Evolutionary conservation across 305 asterid species (phyloP), one percentile per base, ranked within the genome.

Genomic region (Fraxinus xanthoxyloides): DNA sequence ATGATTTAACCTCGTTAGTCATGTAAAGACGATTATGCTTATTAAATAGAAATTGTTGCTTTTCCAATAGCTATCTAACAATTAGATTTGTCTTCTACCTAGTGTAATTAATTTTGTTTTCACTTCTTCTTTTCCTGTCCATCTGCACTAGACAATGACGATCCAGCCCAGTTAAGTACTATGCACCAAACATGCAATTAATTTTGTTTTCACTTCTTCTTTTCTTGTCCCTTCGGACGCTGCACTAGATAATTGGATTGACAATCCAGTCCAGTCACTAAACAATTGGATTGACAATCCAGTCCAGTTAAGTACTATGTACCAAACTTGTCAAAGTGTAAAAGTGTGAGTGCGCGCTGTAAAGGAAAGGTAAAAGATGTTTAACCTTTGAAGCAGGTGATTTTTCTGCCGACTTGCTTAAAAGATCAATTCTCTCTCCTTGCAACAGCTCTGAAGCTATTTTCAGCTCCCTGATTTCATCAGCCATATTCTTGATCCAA

Each of bases 331-430:
- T 54, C 65, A 54, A 56, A 19, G 65, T 54, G 65, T n/a, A n/a
- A n/a, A 54, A 54, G 74, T 4, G 34, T 4, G 38, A 12, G 19
- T 28, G 72, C 21, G 5, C 30, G 35, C 17, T 26, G 75, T 21
- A 28, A 79, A 69, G 30, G 17, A 34, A 63, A 23, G 51, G 38
- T 32, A 26, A n/a, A 67, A 56, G 38, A 17, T 40, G 28, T 38
- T 7, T 76, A 81, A 90, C 95, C 93, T 89, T 88, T 61, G 87
- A 38, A 65, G 78, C 43, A 63, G 82, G 75, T 80, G 88, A 77
- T 70, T 75, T 82, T 69, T 84, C 84, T 35, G 84, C 89, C 83
- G 87, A 73, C 82, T 82, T 83, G 61, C 54, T 26, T 23, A 35
- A 31, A 8, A 85, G 72, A 48, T 82, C 83, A 72, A 43, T 46